These are phyloP conservation scores for Trametes elegans DNA, from an alignment of 768 basidiomycete genomes.

Conservation along the genomic window DNA sequence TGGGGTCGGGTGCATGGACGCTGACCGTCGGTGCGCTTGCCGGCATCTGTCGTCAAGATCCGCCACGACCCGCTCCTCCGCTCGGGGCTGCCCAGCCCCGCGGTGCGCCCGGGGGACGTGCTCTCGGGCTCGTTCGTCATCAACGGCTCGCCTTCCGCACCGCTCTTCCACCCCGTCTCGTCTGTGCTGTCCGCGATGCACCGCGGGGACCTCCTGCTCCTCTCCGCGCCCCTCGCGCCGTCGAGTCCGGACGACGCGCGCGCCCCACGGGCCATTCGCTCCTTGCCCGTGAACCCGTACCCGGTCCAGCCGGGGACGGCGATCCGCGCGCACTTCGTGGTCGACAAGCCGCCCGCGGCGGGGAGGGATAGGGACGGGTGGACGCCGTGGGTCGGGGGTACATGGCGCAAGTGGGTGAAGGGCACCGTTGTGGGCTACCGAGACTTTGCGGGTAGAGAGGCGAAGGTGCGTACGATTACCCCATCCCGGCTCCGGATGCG, in stretches of 20 bases:
- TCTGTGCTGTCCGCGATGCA: conserved; percentile 55
- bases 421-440: conserved; percentile 57
- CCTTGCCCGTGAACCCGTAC: conserved; percentile 64
- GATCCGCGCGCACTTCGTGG: conserved; percentile 55
- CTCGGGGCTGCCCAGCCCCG: conserved; percentile 11
- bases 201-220: conserved; percentile 53
- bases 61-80: conserved; percentile 34
- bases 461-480: conserved; percentile 38
- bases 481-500: background rate
- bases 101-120: conserved; percentile 15
- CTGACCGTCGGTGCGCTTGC: too few species aligned
- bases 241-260: conserved; percentile 18
- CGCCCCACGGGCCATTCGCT: conserved; percentile 30
- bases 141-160: conserved; percentile 34
- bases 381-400: conserved; percentile 51
- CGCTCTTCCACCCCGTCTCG: conserved; percentile 40
- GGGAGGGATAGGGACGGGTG: conserved; percentile 36
- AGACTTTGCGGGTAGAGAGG: conserved; percentile 56
- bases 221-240: conserved; percentile 27
- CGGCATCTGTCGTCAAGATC: conserved; percentile 33
- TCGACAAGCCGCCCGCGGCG: conserved; percentile 36
- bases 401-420: conserved; percentile 51
- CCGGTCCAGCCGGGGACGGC: conserved; percentile 45
- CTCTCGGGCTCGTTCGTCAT: conserved; percentile 45
- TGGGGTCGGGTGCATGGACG: conserved; percentile 6